Conservation (phyloP, 208 protist genomes). For the Crithidia fasciculata region DNA sequence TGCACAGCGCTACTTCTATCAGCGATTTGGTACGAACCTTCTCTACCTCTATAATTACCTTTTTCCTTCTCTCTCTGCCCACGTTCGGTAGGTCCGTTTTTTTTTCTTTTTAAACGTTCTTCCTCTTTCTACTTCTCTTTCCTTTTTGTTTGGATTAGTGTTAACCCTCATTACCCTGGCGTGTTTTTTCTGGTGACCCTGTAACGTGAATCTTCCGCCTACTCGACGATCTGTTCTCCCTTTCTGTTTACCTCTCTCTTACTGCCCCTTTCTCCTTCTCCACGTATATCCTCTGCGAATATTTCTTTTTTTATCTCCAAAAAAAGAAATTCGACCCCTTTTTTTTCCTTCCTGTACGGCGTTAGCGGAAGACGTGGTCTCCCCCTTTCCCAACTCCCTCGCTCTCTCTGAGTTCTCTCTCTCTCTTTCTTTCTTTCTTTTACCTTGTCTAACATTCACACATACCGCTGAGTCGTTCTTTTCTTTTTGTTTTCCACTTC, state of each 20-base stretch:
- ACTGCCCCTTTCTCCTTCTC: too few species aligned
- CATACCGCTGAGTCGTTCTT: background rate
- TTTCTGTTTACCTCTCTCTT: too few species aligned
- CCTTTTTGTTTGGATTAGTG: background rate
- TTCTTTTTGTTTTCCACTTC: background rate
- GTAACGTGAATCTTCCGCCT: too few species aligned
- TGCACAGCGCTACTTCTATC: too few species aligned
- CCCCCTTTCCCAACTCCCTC: background rate
- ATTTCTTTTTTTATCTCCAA: constrained; percentile 17
- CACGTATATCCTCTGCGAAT: background rate
- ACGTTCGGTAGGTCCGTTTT: constrained; percentile 1
- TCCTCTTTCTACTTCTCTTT: constrained; percentile 1
- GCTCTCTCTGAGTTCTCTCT: background rate
- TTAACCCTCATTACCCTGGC: too few species aligned
- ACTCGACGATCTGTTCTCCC: too few species aligned
- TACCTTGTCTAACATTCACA: constrained; percentile 3
- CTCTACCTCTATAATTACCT: constrained; percentile 5
- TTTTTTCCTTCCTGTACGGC: constrained; percentile 9
- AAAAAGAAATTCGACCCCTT: background rate
- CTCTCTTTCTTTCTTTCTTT: constrained; percentile 10
- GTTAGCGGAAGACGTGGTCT: background rate
- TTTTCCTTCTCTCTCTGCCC: constrained; percentile 22
- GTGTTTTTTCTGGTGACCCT: too few species aligned
- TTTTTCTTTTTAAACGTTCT: constrained; percentile 5
- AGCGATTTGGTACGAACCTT: too few species aligned